Evolutionary conservation across 1,139 yeast species (phyloP).

Genomic region (Kodamaea derodonti): DNA sequence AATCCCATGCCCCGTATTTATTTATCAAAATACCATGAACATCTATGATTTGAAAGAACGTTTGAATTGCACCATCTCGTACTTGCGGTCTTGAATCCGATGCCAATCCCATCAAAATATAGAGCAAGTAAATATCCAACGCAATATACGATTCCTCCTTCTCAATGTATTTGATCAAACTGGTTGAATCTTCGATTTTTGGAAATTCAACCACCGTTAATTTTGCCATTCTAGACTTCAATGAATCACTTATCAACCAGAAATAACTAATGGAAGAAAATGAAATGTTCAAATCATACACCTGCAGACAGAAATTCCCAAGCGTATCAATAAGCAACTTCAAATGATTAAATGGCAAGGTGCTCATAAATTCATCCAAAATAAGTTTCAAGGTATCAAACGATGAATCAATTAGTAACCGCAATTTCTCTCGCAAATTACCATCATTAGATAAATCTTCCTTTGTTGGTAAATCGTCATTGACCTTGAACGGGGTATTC

Average conservation of each 20-base stretch:
- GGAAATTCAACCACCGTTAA: constrained; percentile 14
- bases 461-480: constrained; percentile 11
- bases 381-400: constrained; percentile 80
- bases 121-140: constrained; percentile 64
- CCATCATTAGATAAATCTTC: constrained; percentile 21
- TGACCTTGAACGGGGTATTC: constrained; percentile 58
- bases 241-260: constrained; percentile 83
- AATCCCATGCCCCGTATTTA: constrained; percentile 49
- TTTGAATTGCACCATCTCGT: constrained; percentile 83
- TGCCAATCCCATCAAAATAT: constrained; percentile 59
- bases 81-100: constrained; percentile 72
- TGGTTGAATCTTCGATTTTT: constrained; percentile 1
- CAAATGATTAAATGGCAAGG: constrained; percentile 62
- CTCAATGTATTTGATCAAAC: constrained; percentile 11
- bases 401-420: constrained; percentile 54
- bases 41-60: constrained; percentile 79
- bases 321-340: constrained; percentile 67
- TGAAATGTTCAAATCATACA: constrained; percentile 73
- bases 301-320: constrained; percentile 66
- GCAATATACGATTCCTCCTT: constrained; percentile 22
- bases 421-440: constrained; percentile 39
- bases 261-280: constrained; percentile 88
- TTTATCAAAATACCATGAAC: constrained; percentile 61
- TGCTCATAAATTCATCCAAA: constrained; percentile 75
- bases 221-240: constrained; percentile 30